Percentiles rank a stretch among this genome's conserved stretches.
phyloP scores from a whole-genome alignment of 1,284 basidiomycete species.

The Puccinia coronata region DNA sequence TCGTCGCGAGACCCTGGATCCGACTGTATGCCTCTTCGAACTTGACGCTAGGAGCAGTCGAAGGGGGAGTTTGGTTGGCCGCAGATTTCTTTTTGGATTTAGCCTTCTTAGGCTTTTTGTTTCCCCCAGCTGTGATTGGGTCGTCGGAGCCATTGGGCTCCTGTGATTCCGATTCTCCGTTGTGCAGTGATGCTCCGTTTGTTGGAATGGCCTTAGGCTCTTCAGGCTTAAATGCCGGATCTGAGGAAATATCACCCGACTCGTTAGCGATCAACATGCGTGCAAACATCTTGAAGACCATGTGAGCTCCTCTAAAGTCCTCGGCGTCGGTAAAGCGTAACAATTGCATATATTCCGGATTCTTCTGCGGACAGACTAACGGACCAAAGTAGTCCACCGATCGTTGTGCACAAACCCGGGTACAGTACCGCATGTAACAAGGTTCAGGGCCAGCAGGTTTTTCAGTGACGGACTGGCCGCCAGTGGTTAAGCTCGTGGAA shows the following conservation, averaged over 20 bases:
- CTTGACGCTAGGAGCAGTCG: conserved; percentile 37
- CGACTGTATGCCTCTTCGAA: conserved; percentile 35
- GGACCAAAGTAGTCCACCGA: conserved; percentile 47
- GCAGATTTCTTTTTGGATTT: conserved; percentile 38
- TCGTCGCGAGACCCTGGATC: conserved; percentile 31
- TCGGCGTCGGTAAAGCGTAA: conserved; percentile 40
- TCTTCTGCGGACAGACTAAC: conserved; percentile 46
- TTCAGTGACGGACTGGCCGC: conserved; percentile 40
- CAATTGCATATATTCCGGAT: conserved; percentile 49
- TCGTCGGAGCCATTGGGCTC: conserved; percentile 34
- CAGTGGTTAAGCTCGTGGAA: conserved; percentile 19
- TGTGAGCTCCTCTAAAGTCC: conserved; percentile 47
- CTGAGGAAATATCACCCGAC: conserved; percentile 24
- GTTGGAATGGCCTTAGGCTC: background rate
- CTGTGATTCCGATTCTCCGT: conserved; percentile 2
- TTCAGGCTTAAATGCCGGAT: conserved; percentile 27
- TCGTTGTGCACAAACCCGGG: conserved; percentile 47
- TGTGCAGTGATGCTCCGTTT: background rate
- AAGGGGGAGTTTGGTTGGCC: conserved; percentile 14
- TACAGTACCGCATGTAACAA: conserved; percentile 49
- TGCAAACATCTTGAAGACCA: conserved; percentile 50
- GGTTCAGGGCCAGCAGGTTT: conserved; percentile 48
- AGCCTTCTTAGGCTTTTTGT: conserved; percentile 43
- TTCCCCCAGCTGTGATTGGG: background rate
- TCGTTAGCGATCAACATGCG: conserved; percentile 49